Conservation (phyloP, 805 yeast genomes). For the Kregervanrija fluxuum region DNA sequence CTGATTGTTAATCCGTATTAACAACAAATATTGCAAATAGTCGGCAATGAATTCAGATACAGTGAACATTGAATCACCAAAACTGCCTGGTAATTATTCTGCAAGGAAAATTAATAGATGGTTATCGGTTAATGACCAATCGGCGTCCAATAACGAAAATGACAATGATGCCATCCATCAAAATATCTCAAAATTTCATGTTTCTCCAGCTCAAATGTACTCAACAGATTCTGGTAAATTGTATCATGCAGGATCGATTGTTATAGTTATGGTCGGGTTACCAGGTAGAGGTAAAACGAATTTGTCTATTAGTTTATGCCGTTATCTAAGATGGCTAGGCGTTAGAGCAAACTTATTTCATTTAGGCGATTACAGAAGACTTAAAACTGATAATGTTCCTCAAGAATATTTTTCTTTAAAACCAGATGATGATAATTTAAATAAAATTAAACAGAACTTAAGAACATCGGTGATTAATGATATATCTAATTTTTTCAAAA, state of each 20-base stretch:
- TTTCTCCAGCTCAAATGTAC: slow-evolving; percentile 88
- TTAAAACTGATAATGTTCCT: slow-evolving; percentile 41
- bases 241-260: slow-evolving; percentile 92
- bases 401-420: slow-evolving; percentile 60
- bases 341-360: slow-evolving; percentile 89
- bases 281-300: slow-evolving; percentile 97
- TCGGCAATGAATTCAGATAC: background rate
- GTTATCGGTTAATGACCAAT: slow-evolving; percentile 19
- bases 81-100: slow-evolving; percentile 43
- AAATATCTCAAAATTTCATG: slow-evolving; percentile 49
- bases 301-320: slow-evolving; percentile 80
- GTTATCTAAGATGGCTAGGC: slow-evolving; percentile 94
- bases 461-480: slow-evolving; percentile 61
- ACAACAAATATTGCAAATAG: too few relatives aligned
- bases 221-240: slow-evolving; percentile 88
- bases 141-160: slow-evolving; percentile 2
- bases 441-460: slow-evolving; percentile 48
- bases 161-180: slow-evolving; percentile 62
- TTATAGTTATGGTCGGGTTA: slow-evolving; percentile 82
- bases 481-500: slow-evolving; percentile 60
- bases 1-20: too few relatives aligned
- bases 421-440: slow-evolving; percentile 40
- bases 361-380: slow-evolving; percentile 83
- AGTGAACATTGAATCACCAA: slow-evolving; percentile 36
- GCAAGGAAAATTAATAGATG: slow-evolving; percentile 50